A percentile compares a stretch with the other conserved stretches of the same genome.
Conservation (phyloP, 192 early-diverging fungal genomes). For the Coemansia sp. region DNA sequence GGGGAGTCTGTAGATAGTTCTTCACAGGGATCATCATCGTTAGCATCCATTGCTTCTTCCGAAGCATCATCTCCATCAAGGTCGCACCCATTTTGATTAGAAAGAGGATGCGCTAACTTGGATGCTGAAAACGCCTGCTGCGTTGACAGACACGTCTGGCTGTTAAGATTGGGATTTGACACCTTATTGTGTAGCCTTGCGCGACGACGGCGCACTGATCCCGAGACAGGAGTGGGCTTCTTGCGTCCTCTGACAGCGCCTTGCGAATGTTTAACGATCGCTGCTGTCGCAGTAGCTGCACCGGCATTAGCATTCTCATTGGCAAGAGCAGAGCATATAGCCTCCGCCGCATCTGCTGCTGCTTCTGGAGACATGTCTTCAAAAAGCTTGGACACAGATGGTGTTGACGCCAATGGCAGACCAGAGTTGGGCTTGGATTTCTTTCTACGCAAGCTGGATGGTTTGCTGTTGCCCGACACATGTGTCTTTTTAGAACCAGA, state of each 20-base stretch:
- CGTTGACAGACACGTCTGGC: neutral
- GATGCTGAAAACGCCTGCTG: neutral
- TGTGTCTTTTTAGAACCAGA: neutral
- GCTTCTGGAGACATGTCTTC: slow-evolving; percentile 27
- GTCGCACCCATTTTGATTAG: neutral
- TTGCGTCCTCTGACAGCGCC: slow-evolving; percentile 21
- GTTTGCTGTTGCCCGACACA: slow-evolving; percentile 11
- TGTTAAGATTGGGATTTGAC: slow-evolving; percentile 22
- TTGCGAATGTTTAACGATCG: slow-evolving; percentile 14
- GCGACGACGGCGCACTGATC: slow-evolving; percentile 43
- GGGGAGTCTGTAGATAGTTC: neutral
- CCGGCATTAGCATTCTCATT: slow-evolving; percentile 4
- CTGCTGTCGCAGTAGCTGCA: neutral
- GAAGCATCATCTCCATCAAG: neutral
- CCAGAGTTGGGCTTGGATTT: slow-evolving; percentile 19
- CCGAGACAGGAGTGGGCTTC: slow-evolving; percentile 31
- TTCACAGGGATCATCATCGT: neutral
- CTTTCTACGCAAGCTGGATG: slow-evolving; percentile 23
- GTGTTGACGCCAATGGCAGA: neutral
- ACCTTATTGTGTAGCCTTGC: slow-evolving; percentile 34
- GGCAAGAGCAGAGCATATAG: slow-evolving; percentile 28
- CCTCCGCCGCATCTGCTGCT: slow-evolving; percentile 31
- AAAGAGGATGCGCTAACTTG: neutral
- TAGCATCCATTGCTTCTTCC: neutral
- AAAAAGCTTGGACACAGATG: slow-evolving; percentile 20